phyloP scores from a whole-genome alignment of 257 asterid species.

The Mentha longifolia region DNA sequence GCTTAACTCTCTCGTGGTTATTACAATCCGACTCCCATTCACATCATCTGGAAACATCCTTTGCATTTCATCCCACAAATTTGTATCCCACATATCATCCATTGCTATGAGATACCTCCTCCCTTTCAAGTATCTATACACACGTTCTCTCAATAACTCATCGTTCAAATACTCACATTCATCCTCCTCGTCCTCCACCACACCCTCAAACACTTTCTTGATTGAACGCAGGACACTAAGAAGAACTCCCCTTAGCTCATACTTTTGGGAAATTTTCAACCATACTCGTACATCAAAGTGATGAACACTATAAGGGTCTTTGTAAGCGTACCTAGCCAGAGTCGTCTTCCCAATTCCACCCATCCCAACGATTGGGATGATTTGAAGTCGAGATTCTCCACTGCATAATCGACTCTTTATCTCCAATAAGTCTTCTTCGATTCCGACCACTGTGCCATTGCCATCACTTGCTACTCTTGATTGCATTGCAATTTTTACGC shows the following conservation, averaged over 20 bases:
- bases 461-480: too few species aligned
- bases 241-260: background rate
- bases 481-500: background rate
- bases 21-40: conserved; percentile 23
- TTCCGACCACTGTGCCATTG: background rate
- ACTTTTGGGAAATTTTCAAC: conserved; percentile 16
- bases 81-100: conserved; percentile 27
- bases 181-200: background rate
- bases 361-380: conserved; percentile 38
- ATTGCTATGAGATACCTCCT: conserved; percentile 16
- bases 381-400: background rate
- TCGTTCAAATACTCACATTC: too few species aligned
- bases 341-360: conserved; percentile 40
- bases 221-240: background rate
- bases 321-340: conserved; percentile 19
- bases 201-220: background rate
- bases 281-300: conserved; percentile 28
- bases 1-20: conserved; percentile 12
- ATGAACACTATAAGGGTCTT: conserved; percentile 6
- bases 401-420: background rate
- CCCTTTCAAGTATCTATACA: conserved; percentile 1
- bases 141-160: background rate
- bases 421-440: background rate
- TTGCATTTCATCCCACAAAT: conserved; percentile 16
- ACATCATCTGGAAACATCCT: conserved; percentile 6